These are phyloP conservation scores for Cynara cardunculus DNA, from an alignment of 129 eudicot species.

Conservation along the genomic window DNA sequence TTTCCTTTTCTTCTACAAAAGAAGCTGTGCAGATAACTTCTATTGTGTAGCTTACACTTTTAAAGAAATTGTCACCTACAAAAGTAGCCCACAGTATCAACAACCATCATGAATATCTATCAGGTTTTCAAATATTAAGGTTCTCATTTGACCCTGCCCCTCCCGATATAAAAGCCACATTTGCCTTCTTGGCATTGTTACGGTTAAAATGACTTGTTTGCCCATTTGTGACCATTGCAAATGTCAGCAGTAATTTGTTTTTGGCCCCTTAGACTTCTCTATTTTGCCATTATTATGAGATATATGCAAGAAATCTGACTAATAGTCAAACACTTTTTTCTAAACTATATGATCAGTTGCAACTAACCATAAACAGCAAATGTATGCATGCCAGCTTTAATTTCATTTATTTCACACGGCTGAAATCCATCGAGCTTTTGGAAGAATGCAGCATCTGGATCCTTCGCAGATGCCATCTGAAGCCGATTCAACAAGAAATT, in stretches of 20 bases:
- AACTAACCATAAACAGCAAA: conserved; percentile 90
- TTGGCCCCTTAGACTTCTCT: neutral
- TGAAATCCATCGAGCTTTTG: conserved; percentile 93
- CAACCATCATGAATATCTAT: neutral
- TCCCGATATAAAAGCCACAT: neutral
- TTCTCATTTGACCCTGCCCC: too few species aligned
- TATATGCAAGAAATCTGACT: neutral
- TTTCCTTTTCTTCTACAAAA: conserved; percentile 65
- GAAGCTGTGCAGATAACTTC: conserved; percentile 74
- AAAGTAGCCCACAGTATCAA: neutral
- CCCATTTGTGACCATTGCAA: too few species aligned
- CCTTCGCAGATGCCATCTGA: conserved; percentile 76
- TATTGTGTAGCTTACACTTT: conserved; percentile 85
- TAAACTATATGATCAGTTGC: neutral
- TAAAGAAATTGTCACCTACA: conserved; percentile 93
- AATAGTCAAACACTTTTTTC: neutral
- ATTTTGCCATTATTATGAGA: neutral
- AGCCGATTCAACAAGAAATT: conserved; percentile 22
- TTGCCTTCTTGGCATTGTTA: neutral
- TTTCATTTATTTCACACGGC: conserved; percentile 87
- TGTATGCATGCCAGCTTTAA: conserved; percentile 81
- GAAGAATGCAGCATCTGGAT: conserved; percentile 84
- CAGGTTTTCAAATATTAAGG: too few species aligned
- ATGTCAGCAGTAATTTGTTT: neutral
- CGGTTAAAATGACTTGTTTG: neutral